These are phyloP conservation scores for Mycena rebaudengoi DNA, from an alignment of 768 basidiomycete species.

Conservation along the genomic window DNA sequence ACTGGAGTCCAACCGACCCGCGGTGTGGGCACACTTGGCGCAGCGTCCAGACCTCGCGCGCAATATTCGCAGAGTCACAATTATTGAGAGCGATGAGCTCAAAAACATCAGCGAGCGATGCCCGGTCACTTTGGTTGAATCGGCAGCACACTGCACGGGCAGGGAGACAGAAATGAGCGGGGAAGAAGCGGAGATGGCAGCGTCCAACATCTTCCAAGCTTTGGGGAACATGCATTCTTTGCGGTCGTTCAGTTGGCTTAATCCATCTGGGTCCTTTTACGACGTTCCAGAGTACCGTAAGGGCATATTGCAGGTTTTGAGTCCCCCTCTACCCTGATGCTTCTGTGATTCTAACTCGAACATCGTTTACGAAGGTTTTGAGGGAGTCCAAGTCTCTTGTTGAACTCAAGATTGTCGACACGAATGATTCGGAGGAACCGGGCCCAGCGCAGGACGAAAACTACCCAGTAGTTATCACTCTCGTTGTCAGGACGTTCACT, in stretches of 20 bases:
- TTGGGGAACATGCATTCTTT: constrained; percentile 19
- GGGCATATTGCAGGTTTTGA: background rate
- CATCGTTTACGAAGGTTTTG: no score
- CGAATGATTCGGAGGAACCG: background rate
- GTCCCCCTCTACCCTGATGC: no score
- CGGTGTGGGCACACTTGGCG: constrained; percentile 36
- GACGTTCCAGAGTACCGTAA: background rate
- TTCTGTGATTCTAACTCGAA: no score
- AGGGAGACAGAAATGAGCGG: no score
- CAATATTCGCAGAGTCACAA: constrained; percentile 27
- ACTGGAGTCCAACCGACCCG: constrained; percentile 14
- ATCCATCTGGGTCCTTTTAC: background rate
- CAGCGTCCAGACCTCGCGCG: constrained; percentile 32
- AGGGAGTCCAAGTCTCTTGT: constrained; percentile 7
- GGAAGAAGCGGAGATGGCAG: background rate
- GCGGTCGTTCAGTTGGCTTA: constrained; percentile 12
- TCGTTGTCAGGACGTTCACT: background rate
- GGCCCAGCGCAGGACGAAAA: background rate
- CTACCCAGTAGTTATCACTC: constrained; percentile 3
- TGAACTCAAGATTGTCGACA: constrained; percentile 7
- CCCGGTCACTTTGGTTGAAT: constrained; percentile 4
- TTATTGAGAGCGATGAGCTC: background rate
- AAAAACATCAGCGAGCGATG: background rate
- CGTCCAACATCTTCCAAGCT: constrained; percentile 9
- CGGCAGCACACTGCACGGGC: no score